A percentile compares a stretch with the other conserved stretches of the same genome.
phyloP scores from a whole-genome alignment of 2,329 filamentous ascomycete species.

The Talaromyces sp. region DNA sequence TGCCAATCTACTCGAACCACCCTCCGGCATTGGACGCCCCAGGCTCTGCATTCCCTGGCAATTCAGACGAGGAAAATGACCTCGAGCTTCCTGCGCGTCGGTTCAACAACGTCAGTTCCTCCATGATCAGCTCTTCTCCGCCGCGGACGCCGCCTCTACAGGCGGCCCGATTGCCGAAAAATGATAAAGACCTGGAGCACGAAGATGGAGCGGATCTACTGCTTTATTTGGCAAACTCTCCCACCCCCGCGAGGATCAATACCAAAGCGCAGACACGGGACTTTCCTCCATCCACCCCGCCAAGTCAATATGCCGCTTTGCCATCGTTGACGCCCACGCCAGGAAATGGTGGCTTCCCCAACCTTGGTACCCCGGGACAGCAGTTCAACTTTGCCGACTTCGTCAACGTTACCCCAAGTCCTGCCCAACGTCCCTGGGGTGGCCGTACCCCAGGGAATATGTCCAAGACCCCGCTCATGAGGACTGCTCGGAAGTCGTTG shows the following conservation, averaged over 20 bases:
- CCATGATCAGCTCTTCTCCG: constrained; percentile 69
- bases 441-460: constrained; percentile 52
- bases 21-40: constrained; percentile 71
- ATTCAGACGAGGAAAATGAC: constrained; percentile 72
- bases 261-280: constrained; percentile 44
- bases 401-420: constrained; percentile 94
- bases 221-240: constrained; percentile 84
- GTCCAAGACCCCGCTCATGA: constrained; percentile 66
- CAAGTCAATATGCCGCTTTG: constrained; percentile 55
- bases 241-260: constrained; percentile 68
- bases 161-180: constrained; percentile 48
- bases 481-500: constrained; percentile 67
- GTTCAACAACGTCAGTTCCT: constrained; percentile 37
- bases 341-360: constrained; percentile 69
- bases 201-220: constrained; percentile 79
- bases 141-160: constrained; percentile 73
- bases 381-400: constrained; percentile 94
- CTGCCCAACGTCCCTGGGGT: constrained; percentile 78
- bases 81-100: constrained; percentile 63
- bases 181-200: constrained; percentile 52
- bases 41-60: constrained; percentile 46
- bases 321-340: constrained; percentile 53
- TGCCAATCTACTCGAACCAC: constrained; percentile 69
- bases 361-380: constrained; percentile 72
- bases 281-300: constrained; percentile 69